Evolutionary conservation across 108 stramenopile genomes (phyloP).

Genomic region (Discostella stelligeroides): DNA sequence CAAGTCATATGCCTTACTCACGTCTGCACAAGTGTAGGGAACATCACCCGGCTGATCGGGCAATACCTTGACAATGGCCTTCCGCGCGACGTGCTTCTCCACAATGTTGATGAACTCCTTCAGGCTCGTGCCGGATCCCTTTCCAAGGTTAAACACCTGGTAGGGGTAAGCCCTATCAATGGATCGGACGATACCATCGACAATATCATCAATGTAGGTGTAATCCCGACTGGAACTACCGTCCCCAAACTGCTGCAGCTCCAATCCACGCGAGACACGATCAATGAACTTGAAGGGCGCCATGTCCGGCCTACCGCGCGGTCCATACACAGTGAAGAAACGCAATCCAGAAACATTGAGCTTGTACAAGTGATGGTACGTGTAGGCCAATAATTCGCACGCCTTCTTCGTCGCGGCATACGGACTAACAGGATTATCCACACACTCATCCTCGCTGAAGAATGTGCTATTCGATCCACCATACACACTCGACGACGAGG

Average conservation of each 20-base stretch:
- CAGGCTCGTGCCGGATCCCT: conserved; percentile 89
- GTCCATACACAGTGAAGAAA: conserved; percentile 98
- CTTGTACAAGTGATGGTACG: conserved; percentile 95
- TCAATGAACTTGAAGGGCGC: conserved; percentile 98
- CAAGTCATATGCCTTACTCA: conserved; percentile 84
- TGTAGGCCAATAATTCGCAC: conserved; percentile 96
- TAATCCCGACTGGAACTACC: conserved; percentile 93
- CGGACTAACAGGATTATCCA: conserved; percentile 95
- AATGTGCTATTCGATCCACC: conserved; percentile 90
- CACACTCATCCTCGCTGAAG: conserved; percentile 94
- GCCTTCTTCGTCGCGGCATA: conserved; percentile 98
- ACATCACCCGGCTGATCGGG: conserved; percentile 99
- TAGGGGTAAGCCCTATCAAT: conserved; percentile 94
- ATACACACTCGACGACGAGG: conserved; percentile 93
- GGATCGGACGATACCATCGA: conserved; percentile 94
- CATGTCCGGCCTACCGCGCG: conserved; percentile 96
- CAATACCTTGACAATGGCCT: conserved; percentile 86
- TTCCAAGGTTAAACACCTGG: conserved; percentile 97
- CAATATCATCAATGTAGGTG: conserved; percentile 99
- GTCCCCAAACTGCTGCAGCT: conserved; percentile 98
- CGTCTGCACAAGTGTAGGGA: conserved; percentile 97
- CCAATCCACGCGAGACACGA: conserved; percentile 88
- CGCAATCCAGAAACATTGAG: conserved; percentile 93
- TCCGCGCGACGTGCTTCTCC: conserved; percentile 84
- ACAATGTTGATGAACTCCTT: conserved; percentile 94